Percentiles rank a stretch among this genome's conserved stretches.
Conservation (phyloP, 1,284 basidiomycete genomes). For the Austroboletus novae-zelandiae region DNA sequence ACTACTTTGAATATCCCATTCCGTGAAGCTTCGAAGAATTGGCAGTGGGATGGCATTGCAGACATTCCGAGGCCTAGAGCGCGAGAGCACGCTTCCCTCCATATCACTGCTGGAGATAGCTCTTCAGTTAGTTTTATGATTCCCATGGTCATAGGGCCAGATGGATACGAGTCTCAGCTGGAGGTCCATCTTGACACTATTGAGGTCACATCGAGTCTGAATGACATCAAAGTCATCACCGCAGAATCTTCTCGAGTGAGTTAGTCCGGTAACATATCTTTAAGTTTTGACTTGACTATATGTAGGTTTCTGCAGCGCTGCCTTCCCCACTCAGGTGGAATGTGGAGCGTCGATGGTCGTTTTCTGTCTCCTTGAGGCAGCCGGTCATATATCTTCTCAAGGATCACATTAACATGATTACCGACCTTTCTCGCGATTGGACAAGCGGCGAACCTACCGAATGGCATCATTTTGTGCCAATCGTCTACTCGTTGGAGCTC, state of each 20-base stretch:
- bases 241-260: conserved; percentile 75
- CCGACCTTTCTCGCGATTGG: conserved; percentile 90
- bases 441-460: conserved; percentile 74
- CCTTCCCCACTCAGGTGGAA: conserved; percentile 69
- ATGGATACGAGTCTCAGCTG: conserved; percentile 76
- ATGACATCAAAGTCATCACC: conserved; percentile 74
- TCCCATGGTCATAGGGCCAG: conserved; percentile 70
- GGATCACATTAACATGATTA: conserved; percentile 91
- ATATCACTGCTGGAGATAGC: conserved; percentile 71
- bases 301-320: conserved; percentile 61
- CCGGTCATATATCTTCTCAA: conserved; percentile 77
- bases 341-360: conserved; percentile 72
- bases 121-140: conserved; percentile 83
- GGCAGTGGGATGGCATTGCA: conserved; percentile 74
- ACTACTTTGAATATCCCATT: conserved; percentile 82
- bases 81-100: conserved; percentile 71
- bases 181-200: conserved; percentile 83
- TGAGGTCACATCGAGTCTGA: conserved; percentile 80
- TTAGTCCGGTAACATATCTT: background rate
- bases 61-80: conserved; percentile 50
- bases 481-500: conserved; percentile 69
- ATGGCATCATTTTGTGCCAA: conserved; percentile 82
- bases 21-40: conserved; percentile 86
- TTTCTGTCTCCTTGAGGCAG: conserved; percentile 66
- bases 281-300: conserved; percentile 5